A percentile compares a stretch with the other conserved stretches of the same genome.
Conservation (phyloP, 169 alveolate genomes). For the Cryptosporidium sp. region DNA sequence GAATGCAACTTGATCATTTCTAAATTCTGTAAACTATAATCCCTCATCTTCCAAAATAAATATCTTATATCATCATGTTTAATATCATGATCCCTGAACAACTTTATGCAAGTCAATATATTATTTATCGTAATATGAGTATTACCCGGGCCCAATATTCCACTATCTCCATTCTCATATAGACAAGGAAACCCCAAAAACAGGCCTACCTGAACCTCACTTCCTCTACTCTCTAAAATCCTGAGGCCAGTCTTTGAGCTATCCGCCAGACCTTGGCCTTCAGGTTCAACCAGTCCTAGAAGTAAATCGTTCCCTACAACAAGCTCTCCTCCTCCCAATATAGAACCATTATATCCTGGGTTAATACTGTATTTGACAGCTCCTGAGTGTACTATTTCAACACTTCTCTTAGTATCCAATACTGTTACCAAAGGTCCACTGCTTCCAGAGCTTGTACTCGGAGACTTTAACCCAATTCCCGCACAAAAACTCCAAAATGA, state of each 20-base stretch:
- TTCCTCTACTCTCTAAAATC: background rate
- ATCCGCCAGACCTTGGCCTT: background rate
- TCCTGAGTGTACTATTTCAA: conserved; percentile 1
- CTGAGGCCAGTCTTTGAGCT: conserved; percentile 2
- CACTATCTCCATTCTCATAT: conserved; percentile 4
- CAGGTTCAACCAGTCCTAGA: conserved; percentile 1
- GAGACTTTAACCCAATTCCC: conserved; percentile 18
- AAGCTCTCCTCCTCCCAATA: conserved; percentile 24
- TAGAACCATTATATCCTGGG: background rate
- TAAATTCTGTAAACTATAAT: background rate
- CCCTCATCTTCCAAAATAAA: conserved; percentile 45
- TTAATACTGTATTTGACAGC: background rate
- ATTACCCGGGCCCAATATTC: background rate
- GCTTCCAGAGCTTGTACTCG: background rate
- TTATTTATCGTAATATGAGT: background rate
- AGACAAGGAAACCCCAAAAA: conserved; percentile 41
- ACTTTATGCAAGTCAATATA: conserved; percentile 13
- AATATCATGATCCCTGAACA: conserved; percentile 4
- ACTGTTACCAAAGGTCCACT: background rate
- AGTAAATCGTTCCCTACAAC: conserved; percentile 35
- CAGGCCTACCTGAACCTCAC: conserved; percentile 11
- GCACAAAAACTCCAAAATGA: background rate
- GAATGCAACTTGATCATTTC: background rate
- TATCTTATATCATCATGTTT: conserved; percentile 35
- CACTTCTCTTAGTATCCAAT: background rate